Evolutionary conservation across 2,329 filamentous ascomycete genomes (phyloP), one percentile per base, ranked within the genome.

Genomic region (Tolypocladium cylindrosporum): DNA sequence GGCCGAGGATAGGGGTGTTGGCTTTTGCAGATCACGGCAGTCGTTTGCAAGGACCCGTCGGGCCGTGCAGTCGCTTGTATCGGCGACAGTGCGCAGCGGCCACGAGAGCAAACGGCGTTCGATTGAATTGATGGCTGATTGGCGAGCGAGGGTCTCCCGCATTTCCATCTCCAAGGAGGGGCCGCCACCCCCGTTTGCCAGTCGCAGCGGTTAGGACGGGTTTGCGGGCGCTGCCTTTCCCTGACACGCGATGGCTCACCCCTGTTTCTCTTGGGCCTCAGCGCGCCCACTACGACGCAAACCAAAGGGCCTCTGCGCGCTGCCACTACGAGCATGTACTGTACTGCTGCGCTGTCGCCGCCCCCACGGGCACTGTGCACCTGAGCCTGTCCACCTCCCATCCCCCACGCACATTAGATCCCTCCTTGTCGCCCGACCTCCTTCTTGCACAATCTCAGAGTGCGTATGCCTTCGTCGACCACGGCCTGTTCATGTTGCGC

Each of bases 361-460:
- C 45, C 24, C 16, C 45, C 19, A 21, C 48, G 31, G 48, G 16
- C 48, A 51, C 48, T 51, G 48, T 51, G 48, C 48, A 19, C 48
- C 31, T 31, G 45, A 14, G 24, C 45, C 45, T 48, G 45, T 48
- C 45, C 45, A 48, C 45, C 45, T 31, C 41, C 21, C 31, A 36
- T 36, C 48, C 34, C 19, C 48, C 48, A 34, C 48, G 31, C 31
- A n/a, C 14, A 8, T 16, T 7, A 27, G 31, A 36, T 19, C 56
- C 51, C 55, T 52, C 59, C 52, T 62, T 60, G 63, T 62, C 60
- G 59, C 61, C 59, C 61, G 57, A 63, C 58, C 59, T 62, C 55
- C 58, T 60, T 59, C 57, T 61, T 59, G 55, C 58, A 55, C 58
- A 60, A 57, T 41, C 58, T 53, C 56, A 24, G 57, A 60, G 57